Conservation (phyloP, 768 basidiomycete genomes). For the Termitomyces sp. region DNA sequence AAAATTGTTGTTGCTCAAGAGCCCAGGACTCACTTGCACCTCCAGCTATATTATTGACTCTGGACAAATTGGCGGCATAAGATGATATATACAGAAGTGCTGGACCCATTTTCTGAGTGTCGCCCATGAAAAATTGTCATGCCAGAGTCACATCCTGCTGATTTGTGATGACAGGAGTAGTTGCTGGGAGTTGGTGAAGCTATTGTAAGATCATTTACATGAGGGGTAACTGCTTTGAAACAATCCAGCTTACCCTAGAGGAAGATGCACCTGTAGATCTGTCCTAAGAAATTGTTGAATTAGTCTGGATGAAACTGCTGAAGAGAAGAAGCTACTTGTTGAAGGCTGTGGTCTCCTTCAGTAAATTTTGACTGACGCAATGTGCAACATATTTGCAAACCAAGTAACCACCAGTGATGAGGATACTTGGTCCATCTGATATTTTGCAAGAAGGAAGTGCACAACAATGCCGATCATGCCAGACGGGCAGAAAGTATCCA, state of each 20-base stretch:
- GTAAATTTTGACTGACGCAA: no score
- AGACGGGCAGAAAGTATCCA: no score
- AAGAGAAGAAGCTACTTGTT: constrained; percentile 51
- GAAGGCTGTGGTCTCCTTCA: constrained; percentile 82
- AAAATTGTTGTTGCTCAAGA: constrained; percentile 39
- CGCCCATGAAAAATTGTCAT: constrained; percentile 69
- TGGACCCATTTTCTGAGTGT: constrained; percentile 25
- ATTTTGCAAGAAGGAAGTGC: no score
- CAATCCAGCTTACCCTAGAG: constrained; percentile 43
- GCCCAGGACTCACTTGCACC: constrained; percentile 50
- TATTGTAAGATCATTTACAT: constrained; percentile 18
- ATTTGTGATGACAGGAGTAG: constrained; percentile 39
- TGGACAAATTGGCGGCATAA: constrained; percentile 16
- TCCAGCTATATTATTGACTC: constrained; percentile 19
- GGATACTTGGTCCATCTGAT: no score
- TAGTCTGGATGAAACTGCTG: background rate
- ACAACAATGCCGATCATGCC: no score
- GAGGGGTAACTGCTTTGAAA: constrained; percentile 1
- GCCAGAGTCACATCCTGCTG: constrained; percentile 71
- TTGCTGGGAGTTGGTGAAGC: constrained; percentile 73
- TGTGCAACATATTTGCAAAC: no score
- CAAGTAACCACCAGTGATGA: no score
- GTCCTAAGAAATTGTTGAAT: constrained; percentile 42
- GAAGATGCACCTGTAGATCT: constrained; percentile 69
- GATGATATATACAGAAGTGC: constrained; percentile 15